Evolutionary conservation across 2,329 filamentous ascomycete species (phyloP).

Genomic region (Xylogone sp.): DNA sequence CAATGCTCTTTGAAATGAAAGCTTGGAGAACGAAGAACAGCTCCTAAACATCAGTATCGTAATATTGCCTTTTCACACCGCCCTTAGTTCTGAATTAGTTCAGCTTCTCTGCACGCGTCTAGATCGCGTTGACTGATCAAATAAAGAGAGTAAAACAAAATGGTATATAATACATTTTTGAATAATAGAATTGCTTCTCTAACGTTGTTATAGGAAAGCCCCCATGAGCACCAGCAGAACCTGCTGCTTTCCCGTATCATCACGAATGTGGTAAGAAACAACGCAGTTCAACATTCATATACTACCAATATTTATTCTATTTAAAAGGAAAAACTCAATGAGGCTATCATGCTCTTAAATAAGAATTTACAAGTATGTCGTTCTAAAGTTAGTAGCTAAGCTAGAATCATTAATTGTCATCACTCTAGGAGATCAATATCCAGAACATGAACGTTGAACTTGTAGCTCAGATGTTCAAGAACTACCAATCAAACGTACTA

Average conservation of each 20-base stretch:
- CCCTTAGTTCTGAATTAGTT: not conserved
- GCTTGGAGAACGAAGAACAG: not conserved
- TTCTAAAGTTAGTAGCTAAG: not conserved
- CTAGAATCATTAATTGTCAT: not conserved
- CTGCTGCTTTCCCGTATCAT: constrained; percentile 92
- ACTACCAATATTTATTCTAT: constrained; percentile 5
- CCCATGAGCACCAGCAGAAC: constrained; percentile 96
- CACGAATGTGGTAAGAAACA: constrained; percentile 79
- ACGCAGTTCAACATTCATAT: not conserved
- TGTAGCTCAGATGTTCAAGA: constrained; percentile 99
- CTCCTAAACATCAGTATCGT: not conserved
- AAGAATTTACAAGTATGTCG: constrained; percentile 73
- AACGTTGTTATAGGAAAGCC: constrained; percentile 67
- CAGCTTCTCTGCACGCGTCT: constrained; percentile 8
- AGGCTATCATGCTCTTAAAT: constrained; percentile 88
- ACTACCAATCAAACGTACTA: constrained; percentile 95
- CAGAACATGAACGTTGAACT: constrained; percentile 99
- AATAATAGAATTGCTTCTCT: not conserved
- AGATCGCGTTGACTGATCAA: constrained; percentile 6
- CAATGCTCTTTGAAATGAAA: too few relatives aligned
- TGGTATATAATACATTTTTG: constrained; percentile 9
- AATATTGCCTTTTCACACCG: not conserved
- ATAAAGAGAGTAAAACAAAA: constrained; percentile 2
- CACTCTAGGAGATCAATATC: constrained; percentile 82
- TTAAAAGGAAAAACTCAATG: constrained; percentile 89